These are phyloP conservation scores for Apiospora hydei DNA, from an alignment of 2,329 filamentous ascomycete genomes.

Conservation along the genomic window DNA sequence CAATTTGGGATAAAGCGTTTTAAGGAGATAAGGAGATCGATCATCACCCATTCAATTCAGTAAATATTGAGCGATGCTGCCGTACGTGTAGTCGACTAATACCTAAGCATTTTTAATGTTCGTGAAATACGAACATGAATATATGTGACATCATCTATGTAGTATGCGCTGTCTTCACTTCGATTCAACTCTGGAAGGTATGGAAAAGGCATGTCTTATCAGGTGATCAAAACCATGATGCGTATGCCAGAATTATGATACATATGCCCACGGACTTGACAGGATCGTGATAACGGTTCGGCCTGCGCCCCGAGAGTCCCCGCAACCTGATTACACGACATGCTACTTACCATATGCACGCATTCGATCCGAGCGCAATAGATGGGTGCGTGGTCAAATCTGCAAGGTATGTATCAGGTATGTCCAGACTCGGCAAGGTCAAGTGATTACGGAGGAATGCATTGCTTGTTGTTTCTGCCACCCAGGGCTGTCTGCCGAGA, in stretches of 20 bases:
- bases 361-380: neutral
- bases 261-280: neutral
- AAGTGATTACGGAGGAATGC: slow-evolving; percentile 9
- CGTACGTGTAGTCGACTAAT: neutral
- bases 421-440: neutral
- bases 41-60: neutral
- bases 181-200: no score
- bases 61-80: neutral
- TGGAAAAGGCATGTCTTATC: no score
- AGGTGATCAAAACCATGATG: no score
- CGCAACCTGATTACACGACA: neutral
- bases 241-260: no score
- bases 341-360: neutral
- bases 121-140: neutral
- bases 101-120: neutral
- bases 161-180: neutral
- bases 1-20: neutral
- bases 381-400: neutral
- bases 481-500: slow-evolving; percentile 13
- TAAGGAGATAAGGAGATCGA: neutral
- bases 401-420: slow-evolving; percentile 2
- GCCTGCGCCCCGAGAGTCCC: neutral
- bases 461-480: neutral
- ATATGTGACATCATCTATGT: neutral
- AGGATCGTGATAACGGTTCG: neutral